These are phyloP conservation scores for Stachybotrys echinatus DNA, from an alignment of 2,329 filamentous ascomycete genomes.

Conservation along the genomic window DNA sequence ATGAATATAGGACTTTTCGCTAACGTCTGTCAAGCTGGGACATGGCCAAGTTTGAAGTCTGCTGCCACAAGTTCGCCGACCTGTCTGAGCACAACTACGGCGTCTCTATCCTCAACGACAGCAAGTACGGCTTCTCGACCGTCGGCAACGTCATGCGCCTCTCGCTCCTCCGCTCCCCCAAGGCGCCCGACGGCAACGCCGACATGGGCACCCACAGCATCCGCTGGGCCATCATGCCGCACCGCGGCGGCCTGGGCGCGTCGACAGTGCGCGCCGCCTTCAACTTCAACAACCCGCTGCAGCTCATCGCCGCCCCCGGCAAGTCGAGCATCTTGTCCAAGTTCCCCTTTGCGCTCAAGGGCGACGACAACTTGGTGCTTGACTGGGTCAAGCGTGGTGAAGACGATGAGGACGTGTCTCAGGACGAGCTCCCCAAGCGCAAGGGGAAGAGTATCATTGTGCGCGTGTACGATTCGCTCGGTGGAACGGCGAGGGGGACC, in stretches of 20 bases:
- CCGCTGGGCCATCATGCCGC: constrained; percentile 1
- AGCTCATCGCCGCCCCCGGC: not conserved
- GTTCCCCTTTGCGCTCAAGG: not conserved
- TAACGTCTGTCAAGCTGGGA: constrained; percentile 40
- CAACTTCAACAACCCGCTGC: not conserved
- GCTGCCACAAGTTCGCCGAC: constrained; percentile 70
- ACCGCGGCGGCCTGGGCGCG: not conserved
- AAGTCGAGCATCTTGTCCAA: not conserved
- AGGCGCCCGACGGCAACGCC: constrained; percentile 50
- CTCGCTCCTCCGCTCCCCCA: constrained; percentile 50
- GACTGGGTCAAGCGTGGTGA: not conserved
- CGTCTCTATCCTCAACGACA: constrained; percentile 59
- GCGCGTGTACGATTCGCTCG: no score
- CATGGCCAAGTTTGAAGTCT: constrained; percentile 77
- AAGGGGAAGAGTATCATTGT: not conserved
- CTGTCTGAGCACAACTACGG: constrained; percentile 60
- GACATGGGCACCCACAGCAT: not conserved
- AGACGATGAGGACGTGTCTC: not conserved
- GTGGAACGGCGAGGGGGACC: not conserved
- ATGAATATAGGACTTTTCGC: no score
- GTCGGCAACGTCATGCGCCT: constrained; percentile 45
- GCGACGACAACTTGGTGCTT: not conserved
- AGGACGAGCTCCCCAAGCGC: not conserved
- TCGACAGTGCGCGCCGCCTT: not conserved
- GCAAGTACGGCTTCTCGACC: constrained; percentile 66